Conservation (phyloP, 169 alveolate genomes). For the Plasmodium gonderi region DNA sequence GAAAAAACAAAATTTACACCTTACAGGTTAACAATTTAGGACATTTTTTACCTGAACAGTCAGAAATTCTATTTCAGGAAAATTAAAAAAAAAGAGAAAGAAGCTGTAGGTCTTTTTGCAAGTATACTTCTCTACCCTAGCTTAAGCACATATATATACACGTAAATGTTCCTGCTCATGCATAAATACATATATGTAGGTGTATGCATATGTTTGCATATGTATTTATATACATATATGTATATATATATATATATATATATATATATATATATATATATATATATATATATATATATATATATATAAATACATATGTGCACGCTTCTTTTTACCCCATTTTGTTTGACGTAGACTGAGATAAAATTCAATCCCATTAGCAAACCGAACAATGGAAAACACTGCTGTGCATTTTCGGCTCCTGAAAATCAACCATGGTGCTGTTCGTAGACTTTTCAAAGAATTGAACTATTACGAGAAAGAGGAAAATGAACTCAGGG, state of each 20-base stretch:
- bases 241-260: too few species aligned
- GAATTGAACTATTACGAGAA: constrained; percentile 39
- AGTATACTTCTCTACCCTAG: neutral
- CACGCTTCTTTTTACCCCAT: too few species aligned
- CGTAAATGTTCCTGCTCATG: too few species aligned
- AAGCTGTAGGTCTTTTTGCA: neutral
- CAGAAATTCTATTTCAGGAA: neutral
- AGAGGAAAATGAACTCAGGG: constrained; percentile 27
- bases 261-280: too few species aligned
- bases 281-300: neutral
- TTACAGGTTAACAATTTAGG: neutral
- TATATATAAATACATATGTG: neutral
- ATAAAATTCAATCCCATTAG: too few species aligned
- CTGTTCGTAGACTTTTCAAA: constrained; percentile 47
- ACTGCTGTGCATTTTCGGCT: neutral
- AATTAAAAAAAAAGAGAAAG: too few species aligned
- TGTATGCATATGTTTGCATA: too few species aligned
- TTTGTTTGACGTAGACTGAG: too few species aligned
- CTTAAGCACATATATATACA: neutral
- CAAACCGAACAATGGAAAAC: constrained; percentile 16
- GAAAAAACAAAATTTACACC: neutral
- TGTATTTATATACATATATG: too few species aligned
- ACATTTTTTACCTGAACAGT: neutral
- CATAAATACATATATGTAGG: too few species aligned
- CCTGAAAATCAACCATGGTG: constrained; percentile 51